Percentiles rank a stretch among this genome's conserved stretches.
Conservation (phyloP, 2,329 filamentous ascomycete species). For the Ophiostoma triangulosporum region DNA sequence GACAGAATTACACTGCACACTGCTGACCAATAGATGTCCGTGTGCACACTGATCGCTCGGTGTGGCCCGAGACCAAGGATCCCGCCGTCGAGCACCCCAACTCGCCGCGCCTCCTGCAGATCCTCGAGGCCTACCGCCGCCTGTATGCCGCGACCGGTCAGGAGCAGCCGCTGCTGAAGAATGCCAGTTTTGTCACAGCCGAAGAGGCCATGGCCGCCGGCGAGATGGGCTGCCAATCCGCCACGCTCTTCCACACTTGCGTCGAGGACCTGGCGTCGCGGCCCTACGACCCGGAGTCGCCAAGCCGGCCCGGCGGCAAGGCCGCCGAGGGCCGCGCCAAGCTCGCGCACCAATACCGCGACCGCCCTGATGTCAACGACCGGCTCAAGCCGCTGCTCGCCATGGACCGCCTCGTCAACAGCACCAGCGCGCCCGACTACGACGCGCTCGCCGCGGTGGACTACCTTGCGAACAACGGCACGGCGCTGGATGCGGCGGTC, state of each 20-base stretch:
- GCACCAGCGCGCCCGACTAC: conserved; percentile 16
- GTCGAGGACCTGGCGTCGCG: conserved; percentile 23
- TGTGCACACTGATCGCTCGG: conserved; percentile 27
- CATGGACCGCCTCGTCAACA: conserved; percentile 25
- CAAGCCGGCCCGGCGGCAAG: conserved; percentile 22
- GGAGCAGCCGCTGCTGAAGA: conserved; percentile 33
- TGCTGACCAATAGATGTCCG: conserved; percentile 20
- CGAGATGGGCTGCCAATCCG: conserved; percentile 32
- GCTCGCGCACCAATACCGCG: conserved; percentile 26
- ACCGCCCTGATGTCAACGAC: conserved; percentile 19
- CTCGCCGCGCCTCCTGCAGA: conserved; percentile 32
- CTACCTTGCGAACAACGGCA: conserved; percentile 32
- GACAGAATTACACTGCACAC: background rate
- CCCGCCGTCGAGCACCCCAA: conserved; percentile 33
- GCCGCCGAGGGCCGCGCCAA: conserved; percentile 23
- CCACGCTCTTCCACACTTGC: conserved; percentile 28
- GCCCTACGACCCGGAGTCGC: conserved; percentile 19
- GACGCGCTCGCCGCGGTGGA: conserved; percentile 24
- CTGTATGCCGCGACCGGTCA: conserved; percentile 33
- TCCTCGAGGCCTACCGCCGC: conserved; percentile 31
- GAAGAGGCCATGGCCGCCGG: conserved; percentile 32
- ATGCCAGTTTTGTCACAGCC: conserved; percentile 30
- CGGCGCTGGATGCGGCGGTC: conserved; percentile 28
- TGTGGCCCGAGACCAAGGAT: conserved; percentile 34
- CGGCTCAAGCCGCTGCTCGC: conserved; percentile 24